These are phyloP conservation scores for Hymenoscyphus salicellus DNA, from an alignment of 2,329 filamentous ascomycete species.

Conservation along the genomic window DNA sequence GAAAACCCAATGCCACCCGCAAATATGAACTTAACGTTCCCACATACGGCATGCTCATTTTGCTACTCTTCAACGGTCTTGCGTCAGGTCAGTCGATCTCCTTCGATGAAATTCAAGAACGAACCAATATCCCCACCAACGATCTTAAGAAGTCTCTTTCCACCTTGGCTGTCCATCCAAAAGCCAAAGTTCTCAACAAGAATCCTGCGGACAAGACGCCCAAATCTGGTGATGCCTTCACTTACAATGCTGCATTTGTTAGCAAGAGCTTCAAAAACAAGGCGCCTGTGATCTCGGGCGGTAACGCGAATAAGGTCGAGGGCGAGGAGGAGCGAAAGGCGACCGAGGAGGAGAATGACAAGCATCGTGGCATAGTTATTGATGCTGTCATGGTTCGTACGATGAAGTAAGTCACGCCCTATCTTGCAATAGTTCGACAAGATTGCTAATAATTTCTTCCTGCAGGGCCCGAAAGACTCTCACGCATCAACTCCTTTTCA, in stretches of 20 bases:
- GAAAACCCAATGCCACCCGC: conserved; percentile 60
- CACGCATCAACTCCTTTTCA: conserved; percentile 65
- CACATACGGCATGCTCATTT: conserved; percentile 86
- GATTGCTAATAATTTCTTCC: conserved; percentile 34
- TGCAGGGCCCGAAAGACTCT: conserved; percentile 72
- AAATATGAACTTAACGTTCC: conserved; percentile 89
- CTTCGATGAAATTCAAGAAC: conserved; percentile 77
- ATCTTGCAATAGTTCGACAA: not conserved
- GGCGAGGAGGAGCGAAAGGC: conserved; percentile 64
- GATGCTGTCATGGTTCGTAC: conserved; percentile 77
- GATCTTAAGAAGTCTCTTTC: conserved; percentile 78
- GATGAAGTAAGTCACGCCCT: conserved; percentile 67
- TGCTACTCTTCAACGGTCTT: conserved; percentile 85
- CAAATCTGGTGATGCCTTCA: conserved; percentile 73
- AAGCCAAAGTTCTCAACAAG: conserved; percentile 77
- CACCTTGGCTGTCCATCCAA: conserved; percentile 77
- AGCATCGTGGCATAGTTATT: conserved; percentile 66
- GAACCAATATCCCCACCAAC: conserved; percentile 71
- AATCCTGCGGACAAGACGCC: conserved; percentile 71
- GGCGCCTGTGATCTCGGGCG: conserved; percentile 72
- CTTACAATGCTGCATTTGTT: conserved; percentile 76
- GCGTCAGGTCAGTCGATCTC: conserved; percentile 48
- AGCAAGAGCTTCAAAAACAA: conserved; percentile 86
- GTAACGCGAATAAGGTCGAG: conserved; percentile 77
- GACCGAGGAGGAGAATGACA: conserved; percentile 73